Evolutionary conservation across 345 rosid genomes (phyloP).

Genomic region (Microcos paniculata): DNA sequence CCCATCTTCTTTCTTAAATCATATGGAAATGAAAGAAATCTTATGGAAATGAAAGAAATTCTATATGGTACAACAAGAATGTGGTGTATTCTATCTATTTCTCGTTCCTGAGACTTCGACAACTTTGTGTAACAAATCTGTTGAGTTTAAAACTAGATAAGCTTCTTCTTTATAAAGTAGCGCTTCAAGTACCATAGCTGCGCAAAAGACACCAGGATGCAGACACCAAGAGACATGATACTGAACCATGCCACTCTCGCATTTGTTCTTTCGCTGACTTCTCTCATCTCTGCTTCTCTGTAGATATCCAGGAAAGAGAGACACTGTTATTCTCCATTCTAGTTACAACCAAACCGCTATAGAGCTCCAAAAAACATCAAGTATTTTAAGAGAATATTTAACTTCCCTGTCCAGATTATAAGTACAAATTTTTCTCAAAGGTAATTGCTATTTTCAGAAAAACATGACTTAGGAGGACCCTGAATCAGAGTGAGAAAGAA

Average conservation of each 20-base stretch:
- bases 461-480: not conserved
- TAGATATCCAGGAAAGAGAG: not conserved
- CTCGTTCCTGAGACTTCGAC: not conserved
- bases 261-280: conserved; percentile 68
- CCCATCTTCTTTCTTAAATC: not conserved
- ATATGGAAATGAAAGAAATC: too few relatives aligned
- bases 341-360: not conserved
- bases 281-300: conserved; percentile 81
- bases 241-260: conserved; percentile 79
- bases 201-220: conserved; percentile 50
- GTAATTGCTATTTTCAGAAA: not conserved
- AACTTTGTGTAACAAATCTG: not conserved
- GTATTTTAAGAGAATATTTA: not conserved
- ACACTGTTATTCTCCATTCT: not conserved
- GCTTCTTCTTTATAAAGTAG: conserved; percentile 72
- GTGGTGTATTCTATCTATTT: not conserved
- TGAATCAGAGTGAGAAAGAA: not conserved
- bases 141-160: conserved; percentile 37
- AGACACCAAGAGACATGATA: conserved; percentile 69
- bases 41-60: not conserved
- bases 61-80: not conserved
- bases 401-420: not conserved
- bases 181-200: conserved; percentile 65
- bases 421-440: not conserved
- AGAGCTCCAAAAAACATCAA: not conserved